These are phyloP conservation scores for Salicornia ramosissima DNA, from an alignment of 148 eudicot genomes.

Conservation along the genomic window DNA sequence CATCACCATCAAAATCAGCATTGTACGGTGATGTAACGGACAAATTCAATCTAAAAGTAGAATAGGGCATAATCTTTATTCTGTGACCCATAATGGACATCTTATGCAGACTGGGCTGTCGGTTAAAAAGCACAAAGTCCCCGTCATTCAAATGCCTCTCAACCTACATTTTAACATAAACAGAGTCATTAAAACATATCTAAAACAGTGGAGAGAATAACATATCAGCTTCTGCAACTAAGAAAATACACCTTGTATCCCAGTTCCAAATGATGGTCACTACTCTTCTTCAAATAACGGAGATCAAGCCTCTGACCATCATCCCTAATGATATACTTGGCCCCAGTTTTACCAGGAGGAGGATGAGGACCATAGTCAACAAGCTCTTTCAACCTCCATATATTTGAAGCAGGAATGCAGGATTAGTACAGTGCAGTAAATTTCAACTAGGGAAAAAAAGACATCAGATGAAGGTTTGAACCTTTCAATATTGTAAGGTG, in stretches of 20 bases:
- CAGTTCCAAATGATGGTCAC: constrained; percentile 95
- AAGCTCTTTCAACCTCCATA: constrained; percentile 89
- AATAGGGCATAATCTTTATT: constrained; percentile 97
- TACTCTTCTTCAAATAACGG: constrained; percentile 91
- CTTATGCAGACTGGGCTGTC: constrained; percentile 99
- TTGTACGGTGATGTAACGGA: constrained; percentile 98
- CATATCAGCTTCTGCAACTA: constrained; percentile 2
- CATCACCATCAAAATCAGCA: constrained; percentile 99
- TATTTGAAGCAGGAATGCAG: constrained; percentile 2
- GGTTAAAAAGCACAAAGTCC: constrained; percentile 90
- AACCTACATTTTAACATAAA: constrained; percentile 44
- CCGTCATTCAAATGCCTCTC: constrained; percentile 96
- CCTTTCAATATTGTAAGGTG: constrained; percentile 98
- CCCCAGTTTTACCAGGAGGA: constrained; percentile 99
- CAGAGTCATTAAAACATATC: constrained; percentile 10
- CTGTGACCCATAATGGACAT: constrained; percentile 99
- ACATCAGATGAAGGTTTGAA: constrained; percentile 36
- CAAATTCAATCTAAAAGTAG: constrained; percentile 86
- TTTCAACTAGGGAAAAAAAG: constrained; percentile 16
- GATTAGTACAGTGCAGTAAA: constrained; percentile 32
- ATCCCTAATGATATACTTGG: constrained; percentile 93
- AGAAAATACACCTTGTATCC: constrained; percentile 67
- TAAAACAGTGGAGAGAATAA: not conserved
- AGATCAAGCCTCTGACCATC: constrained; percentile 99
- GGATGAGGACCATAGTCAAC: constrained; percentile 99